phyloP scores from a whole-genome alignment of 139 green algal genomes.

The Micractinium sp. region DNA sequence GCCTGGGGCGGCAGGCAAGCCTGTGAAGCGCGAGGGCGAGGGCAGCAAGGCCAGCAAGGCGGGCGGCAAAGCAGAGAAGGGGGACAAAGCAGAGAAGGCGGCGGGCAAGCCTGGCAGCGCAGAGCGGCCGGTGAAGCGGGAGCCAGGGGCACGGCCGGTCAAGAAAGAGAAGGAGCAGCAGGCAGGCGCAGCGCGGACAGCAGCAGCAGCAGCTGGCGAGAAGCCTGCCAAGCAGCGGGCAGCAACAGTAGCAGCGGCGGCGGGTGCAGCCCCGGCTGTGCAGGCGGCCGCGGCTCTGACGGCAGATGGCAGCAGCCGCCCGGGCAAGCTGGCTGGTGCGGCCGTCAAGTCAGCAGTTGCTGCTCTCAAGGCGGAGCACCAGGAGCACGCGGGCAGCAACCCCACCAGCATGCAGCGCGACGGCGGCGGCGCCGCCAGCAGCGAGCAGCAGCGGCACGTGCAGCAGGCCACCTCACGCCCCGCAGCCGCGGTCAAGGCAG shows the following conservation, averaged over 20 bases:
- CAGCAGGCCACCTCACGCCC: conserved; percentile 18
- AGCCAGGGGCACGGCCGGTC: not conserved
- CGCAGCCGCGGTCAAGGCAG: not conserved
- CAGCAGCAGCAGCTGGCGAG: not conserved
- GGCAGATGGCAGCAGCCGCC: not conserved
- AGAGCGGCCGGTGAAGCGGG: conserved; percentile 5
- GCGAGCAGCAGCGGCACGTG: not conserved
- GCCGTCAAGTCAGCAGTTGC: not conserved
- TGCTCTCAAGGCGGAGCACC: not conserved
- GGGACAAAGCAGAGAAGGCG: not conserved
- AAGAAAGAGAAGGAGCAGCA: conserved; percentile 22
- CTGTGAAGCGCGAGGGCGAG: not conserved
- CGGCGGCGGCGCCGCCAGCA: not conserved
- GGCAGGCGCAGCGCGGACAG: not conserved
- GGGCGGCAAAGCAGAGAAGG: not conserved
- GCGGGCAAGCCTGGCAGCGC: not conserved
- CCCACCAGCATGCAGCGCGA: conserved; percentile 28
- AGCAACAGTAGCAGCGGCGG: not conserved
- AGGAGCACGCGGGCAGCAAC: conserved; percentile 34
- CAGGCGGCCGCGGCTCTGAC: not conserved
- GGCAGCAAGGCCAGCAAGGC: not conserved
- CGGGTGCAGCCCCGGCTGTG: not conserved
- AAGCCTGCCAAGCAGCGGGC: not conserved
- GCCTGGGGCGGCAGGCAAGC: not conserved
- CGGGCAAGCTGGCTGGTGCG: not conserved